Evolutionary conservation across 2,329 filamentous ascomycete genomes (phyloP).

Genomic region (Thermochaetoides dissita): DNA sequence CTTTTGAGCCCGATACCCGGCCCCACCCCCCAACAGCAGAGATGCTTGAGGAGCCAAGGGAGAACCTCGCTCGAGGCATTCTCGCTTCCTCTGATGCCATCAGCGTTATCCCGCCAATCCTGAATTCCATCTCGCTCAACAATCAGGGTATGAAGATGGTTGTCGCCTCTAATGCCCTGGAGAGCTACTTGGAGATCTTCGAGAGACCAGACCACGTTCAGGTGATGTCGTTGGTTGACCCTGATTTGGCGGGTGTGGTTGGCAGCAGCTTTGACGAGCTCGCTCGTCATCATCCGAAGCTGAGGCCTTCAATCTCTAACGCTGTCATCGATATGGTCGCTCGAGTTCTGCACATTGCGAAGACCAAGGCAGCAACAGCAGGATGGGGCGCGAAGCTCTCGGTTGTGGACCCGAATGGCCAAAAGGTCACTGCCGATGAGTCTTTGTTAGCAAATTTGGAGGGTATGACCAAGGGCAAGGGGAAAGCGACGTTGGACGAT

Average conservation of each 20-base stretch:
- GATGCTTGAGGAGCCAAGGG: conserved; percentile 31
- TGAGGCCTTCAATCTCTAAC: conserved; percentile 68
- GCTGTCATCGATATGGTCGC: conserved; percentile 83
- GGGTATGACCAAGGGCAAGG: conserved; percentile 26
- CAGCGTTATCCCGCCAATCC: conserved; percentile 67
- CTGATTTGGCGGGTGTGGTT: conserved; percentile 54
- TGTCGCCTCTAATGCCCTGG: conserved; percentile 64
- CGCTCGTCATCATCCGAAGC: conserved; percentile 75
- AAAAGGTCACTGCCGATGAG: conserved; percentile 42
- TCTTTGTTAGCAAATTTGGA: conserved; percentile 19
- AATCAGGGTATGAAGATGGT: conserved; percentile 78
- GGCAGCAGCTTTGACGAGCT: conserved; percentile 87
- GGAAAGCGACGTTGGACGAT: conserved; percentile 22
- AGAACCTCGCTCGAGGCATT: conserved; percentile 53
- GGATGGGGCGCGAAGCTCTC: conserved; percentile 72
- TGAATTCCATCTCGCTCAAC: conserved; percentile 90
- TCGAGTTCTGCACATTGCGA: conserved; percentile 62
- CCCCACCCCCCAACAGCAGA: conserved; percentile 40
- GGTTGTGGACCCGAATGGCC: conserved; percentile 43
- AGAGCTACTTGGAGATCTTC: conserved; percentile 91
- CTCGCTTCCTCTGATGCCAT: conserved; percentile 83
- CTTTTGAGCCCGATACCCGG: conserved; percentile 25
- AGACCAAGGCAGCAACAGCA: conserved; percentile 50
- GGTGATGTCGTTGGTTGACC: conserved; percentile 57
- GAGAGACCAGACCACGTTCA: conserved; percentile 82